Conservation (phyloP, 2,329 filamentous ascomycete species). For the Ascochyta rabiei region DNA sequence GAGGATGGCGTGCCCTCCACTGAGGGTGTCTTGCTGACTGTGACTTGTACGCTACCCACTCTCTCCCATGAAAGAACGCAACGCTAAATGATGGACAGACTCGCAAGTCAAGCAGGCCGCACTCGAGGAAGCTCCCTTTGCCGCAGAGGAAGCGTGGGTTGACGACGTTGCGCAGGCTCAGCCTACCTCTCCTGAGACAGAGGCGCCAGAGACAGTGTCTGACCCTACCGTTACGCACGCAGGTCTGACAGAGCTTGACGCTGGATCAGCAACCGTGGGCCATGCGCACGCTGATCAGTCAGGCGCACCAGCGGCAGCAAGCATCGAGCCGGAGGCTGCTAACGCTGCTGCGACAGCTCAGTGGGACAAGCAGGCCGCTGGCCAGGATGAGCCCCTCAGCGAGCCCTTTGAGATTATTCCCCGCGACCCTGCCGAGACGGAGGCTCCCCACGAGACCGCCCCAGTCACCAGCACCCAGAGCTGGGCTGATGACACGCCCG, state of each 20-base stretch:
- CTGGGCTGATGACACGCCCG: conserved; percentile 78
- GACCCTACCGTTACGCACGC: conserved; percentile 73
- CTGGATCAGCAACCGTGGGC: conserved; percentile 37
- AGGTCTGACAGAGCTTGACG: conserved; percentile 69
- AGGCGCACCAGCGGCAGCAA: conserved; percentile 45
- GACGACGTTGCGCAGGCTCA: conserved; percentile 56
- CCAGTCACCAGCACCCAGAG: conserved; percentile 70
- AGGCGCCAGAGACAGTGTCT: conserved; percentile 51
- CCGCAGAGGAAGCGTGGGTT: conserved; percentile 57
- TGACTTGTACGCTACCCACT: conserved; percentile 68
- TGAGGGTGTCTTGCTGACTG: conserved; percentile 66
- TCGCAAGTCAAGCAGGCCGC: conserved; percentile 63
- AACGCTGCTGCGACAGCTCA: conserved; percentile 67
- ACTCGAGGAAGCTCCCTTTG: conserved; percentile 59
- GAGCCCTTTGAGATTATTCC: conserved; percentile 80
- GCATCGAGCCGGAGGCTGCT: conserved; percentile 50
- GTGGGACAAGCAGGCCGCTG: conserved; percentile 64
- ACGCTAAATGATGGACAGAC: conserved; percentile 50
- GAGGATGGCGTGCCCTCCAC: conserved; percentile 71
- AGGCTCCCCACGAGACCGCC: conserved; percentile 62
- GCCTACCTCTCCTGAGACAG: conserved; percentile 44
- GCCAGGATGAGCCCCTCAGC: conserved; percentile 56
- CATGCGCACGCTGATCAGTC: conserved; percentile 37
- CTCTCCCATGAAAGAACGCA: not conserved
- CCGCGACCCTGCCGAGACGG: conserved; percentile 75